Base-by-base conservation (phyloP, 306 rosid species). In the Glycine tomentella region DNA sequence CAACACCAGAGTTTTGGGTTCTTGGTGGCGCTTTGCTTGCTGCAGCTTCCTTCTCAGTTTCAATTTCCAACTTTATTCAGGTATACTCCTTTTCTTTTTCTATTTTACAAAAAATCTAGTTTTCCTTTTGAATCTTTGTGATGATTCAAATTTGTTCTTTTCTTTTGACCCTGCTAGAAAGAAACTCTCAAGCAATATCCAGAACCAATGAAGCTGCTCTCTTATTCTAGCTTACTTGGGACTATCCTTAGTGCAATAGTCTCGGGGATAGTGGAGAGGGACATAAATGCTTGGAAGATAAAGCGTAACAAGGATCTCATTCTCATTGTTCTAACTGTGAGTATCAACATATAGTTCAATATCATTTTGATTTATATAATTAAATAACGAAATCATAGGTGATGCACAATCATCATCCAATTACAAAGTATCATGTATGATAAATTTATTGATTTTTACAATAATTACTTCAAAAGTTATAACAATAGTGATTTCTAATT, bases 11-110 rank as follows among this genome's bases (percentile, higher is more conserved):
- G 9, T 88, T 85, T 69, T 94, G 98, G 97, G 55, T 81, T 83
- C 83, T 91, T 53, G 97, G 96, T 79, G 98, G 98, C 50, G 40
- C 87, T 82, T 81, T 92, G 64, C 86, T 90, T 56, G 92, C 84
- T 78, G 78, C 87, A 51, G 85, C 97, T 75, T 81, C 90, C 42
- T 74, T 94, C 65, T 92, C 92, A 31, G 74, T 86, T 65, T 77
- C 94, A 42, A 20, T 92, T 66, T 88, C 88, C 89, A 94, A 81
- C 83, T 82, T 83, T 31, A 69, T 94, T 17, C 96, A 87, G 88
- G 86, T 84, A 42, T 42, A 81, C 48, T 12, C 2, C 20, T 16
- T 57, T 38, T 5, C n/a, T 11, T 33, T 34, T 7, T 42, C 46
- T 59, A 33, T 44, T 44, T 62, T 7, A 9, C 2, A 14, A 25